phyloP scores from a whole-genome alignment of 495 filamentous ascomycete species.

The Aspergillus ostianus region DNA sequence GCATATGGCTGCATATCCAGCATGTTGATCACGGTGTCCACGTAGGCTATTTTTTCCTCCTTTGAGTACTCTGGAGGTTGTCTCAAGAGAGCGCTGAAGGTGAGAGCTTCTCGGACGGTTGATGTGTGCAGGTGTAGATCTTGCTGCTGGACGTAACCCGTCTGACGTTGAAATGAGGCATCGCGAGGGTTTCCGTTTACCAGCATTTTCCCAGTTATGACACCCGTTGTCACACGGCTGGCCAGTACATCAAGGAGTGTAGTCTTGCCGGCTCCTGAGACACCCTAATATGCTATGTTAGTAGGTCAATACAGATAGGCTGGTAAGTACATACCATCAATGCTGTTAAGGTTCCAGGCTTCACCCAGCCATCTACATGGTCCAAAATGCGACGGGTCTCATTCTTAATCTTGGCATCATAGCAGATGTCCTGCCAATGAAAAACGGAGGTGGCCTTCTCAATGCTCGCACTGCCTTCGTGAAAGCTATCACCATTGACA shows the following conservation, averaged over 20 bases:
- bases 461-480: slow-evolving; percentile 43
- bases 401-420: slow-evolving; percentile 54
- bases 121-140: slow-evolving; percentile 80
- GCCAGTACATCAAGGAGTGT: slow-evolving; percentile 56
- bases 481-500: slow-evolving; percentile 17
- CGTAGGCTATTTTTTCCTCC: slow-evolving; percentile 78
- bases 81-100: slow-evolving; percentile 79
- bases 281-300: slow-evolving; percentile 24
- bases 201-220: slow-evolving; percentile 48
- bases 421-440: slow-evolving; percentile 67
- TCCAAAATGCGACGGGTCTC: slow-evolving; percentile 49
- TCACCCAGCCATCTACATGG: slow-evolving; percentile 60
- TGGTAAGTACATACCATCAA: slow-evolving; percentile 43
- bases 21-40: slow-evolving; percentile 85
- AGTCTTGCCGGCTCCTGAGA: slow-evolving; percentile 58
- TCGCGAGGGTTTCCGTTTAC: slow-evolving; percentile 55
- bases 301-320: background rate
- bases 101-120: slow-evolving; percentile 78
- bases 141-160: slow-evolving; percentile 90
- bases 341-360: slow-evolving; percentile 63
- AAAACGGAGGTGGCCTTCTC: slow-evolving; percentile 48
- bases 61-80: slow-evolving; percentile 69
- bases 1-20: slow-evolving; percentile 64
- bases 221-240: slow-evolving; percentile 44
- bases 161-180: slow-evolving; percentile 80